Base-by-base conservation (phyloP, 768 basidiomycete genomes). In the Rhodotorula graminis region DNA sequence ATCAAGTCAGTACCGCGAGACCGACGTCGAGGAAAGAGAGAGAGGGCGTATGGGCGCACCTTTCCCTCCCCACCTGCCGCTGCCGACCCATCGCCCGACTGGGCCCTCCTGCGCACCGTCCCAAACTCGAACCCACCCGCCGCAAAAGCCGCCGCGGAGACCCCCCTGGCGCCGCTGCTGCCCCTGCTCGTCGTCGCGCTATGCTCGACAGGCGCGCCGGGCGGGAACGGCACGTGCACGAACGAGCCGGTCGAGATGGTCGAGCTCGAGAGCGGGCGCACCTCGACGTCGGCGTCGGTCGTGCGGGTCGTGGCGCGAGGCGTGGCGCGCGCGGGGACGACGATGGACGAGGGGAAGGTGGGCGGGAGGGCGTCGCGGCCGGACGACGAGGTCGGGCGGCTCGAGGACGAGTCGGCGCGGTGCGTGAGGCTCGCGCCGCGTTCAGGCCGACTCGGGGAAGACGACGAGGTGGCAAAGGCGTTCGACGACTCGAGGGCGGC, bases 191-290 rank as follows among this genome's bases (percentile, higher is more conserved):
- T 0, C 19, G 37, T 2, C 16, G 33, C 33, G 2, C 33, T 18
- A 18, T 57, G 37, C 33, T 57, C 56, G 56, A 57, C 57, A 21
- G 47, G 44, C 44, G 44, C 44, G 37, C 37, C 37, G 18, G 44
- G 21, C 7, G 69, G 63, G 47, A 64, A 33, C 9, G 60, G 44
- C 15, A 71, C 70, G 40, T 71, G 65, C 19, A 71, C 65, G 61
- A 63, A 71, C 37, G 64, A 66, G 1, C 53, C 49, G 44, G 44
- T 66, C 31, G 60, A 66, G 52, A 56, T 27, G 46, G 40, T 55
- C 25, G 69, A 70, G 4, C 49, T 40, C 23, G 23, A 27, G 18
- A 44, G 49, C 12, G 37, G 42, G 11, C 58, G 50, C 4, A 44
- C 21, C 2, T 46, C 40, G 0, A 15, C 58, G 19, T 33, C 58